Conservation (phyloP, 78 protist genomes). For the Salpingoeca rosetta region DNA sequence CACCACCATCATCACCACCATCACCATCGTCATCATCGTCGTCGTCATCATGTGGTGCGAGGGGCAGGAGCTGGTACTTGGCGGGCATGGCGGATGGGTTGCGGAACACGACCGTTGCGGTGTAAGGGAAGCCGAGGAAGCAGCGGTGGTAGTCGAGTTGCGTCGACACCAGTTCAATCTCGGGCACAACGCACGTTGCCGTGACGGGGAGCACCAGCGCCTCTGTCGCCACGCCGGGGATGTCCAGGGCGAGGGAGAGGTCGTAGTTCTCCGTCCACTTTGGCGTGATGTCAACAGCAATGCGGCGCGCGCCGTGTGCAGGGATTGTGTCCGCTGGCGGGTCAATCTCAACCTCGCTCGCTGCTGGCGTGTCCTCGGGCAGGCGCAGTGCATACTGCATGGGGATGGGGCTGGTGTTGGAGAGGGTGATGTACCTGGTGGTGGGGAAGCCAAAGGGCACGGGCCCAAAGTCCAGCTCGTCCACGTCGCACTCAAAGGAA, state of each 20-base stretch:
- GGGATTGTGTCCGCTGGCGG: conserved; percentile 33
- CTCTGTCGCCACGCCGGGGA: conserved; percentile 57
- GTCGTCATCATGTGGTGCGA: background rate
- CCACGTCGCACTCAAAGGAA: conserved; percentile 39
- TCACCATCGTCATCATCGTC: no score
- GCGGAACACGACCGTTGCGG: conserved; percentile 8
- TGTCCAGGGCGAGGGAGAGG: conserved; percentile 14
- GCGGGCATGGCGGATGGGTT: conserved; percentile 44
- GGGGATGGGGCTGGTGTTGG: conserved; percentile 59
- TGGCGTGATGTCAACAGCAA: conserved; percentile 32
- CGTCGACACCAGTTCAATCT: background rate
- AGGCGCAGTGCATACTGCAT: conserved; percentile 36
- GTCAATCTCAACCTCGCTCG: conserved; percentile 30
- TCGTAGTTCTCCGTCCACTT: background rate
- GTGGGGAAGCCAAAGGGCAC: conserved; percentile 30
- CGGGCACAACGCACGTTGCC: conserved; percentile 40
- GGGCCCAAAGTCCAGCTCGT: conserved; percentile 29
- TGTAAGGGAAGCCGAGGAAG: conserved; percentile 44
- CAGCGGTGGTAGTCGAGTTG: conserved; percentile 35
- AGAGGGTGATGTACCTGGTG: background rate
- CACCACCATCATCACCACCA: no score
- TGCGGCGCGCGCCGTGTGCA: conserved; percentile 41
- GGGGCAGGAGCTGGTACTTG: conserved; percentile 43
- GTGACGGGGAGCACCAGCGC: conserved; percentile 9
- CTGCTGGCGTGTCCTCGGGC: background rate